Evolutionary conservation across 768 basidiomycete species (phyloP).

Genomic region (Pleurotus ostreatus): DNA sequence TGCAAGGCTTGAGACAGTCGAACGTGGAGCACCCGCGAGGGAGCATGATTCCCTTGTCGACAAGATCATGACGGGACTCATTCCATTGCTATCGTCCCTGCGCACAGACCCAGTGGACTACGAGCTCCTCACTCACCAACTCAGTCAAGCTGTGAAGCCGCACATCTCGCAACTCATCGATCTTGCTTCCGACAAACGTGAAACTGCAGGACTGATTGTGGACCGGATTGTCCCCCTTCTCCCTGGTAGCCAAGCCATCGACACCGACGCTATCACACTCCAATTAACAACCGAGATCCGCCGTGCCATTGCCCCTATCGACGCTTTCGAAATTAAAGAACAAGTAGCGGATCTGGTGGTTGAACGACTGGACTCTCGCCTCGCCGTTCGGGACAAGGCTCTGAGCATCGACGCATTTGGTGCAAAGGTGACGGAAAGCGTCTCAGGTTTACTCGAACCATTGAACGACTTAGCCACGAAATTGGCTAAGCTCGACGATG

Average conservation of each 20-base stretch:
- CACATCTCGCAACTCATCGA: conserved; percentile 88
- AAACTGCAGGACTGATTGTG: conserved; percentile 80
- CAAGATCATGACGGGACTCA: conserved; percentile 52
- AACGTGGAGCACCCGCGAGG: conserved; percentile 40
- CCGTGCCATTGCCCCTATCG: conserved; percentile 68
- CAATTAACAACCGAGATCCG: conserved; percentile 69
- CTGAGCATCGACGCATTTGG: conserved; percentile 60
- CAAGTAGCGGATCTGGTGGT: conserved; percentile 87
- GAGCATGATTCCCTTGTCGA: conserved; percentile 60
- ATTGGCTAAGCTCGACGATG: conserved; percentile 36
- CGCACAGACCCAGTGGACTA: conserved; percentile 73
- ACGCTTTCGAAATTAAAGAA: conserved; percentile 85
- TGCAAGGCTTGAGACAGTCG: conserved; percentile 53
- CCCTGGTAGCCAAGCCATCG: conserved; percentile 37
- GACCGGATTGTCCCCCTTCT: conserved; percentile 67
- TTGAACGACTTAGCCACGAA: conserved; percentile 31
- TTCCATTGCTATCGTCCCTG: conserved; percentile 57
- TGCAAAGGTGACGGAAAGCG: conserved; percentile 48
- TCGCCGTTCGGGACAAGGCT: conserved; percentile 71
- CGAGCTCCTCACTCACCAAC: conserved; percentile 66
- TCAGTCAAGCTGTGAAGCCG: conserved; percentile 84
- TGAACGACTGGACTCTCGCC: conserved; percentile 76
- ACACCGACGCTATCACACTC: conserved; percentile 52
- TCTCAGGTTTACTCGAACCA: conserved; percentile 41
- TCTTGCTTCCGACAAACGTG: conserved; percentile 82